Conservation (phyloP, 352 stramenopile genomes). For the Phytophthora kernoviae region DNA sequence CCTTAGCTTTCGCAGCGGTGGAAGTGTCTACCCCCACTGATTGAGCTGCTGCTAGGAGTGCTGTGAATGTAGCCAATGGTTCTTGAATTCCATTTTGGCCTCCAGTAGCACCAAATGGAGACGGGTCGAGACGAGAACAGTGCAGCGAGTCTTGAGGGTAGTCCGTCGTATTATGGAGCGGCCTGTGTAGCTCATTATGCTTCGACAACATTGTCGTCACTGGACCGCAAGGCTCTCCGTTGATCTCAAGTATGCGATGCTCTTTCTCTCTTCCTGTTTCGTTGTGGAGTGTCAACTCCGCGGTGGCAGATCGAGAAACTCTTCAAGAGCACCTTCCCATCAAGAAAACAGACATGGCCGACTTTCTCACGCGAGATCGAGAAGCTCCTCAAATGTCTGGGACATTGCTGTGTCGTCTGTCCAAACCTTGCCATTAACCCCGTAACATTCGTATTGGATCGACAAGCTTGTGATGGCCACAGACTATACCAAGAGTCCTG, state of each 20-base stretch:
- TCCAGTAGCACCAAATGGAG: neutral
- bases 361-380: conserved; percentile 24
- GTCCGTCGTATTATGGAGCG: conserved; percentile 6
- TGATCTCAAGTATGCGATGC: conserved; percentile 3
- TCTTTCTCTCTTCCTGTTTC: conserved; percentile 7
- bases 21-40: conserved; percentile 11
- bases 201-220: conserved; percentile 16
- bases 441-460: conserved; percentile 5
- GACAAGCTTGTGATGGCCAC: conserved; percentile 14
- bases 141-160: conserved; percentile 11
- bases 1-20: neutral
- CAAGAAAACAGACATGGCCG: conserved; percentile 10
- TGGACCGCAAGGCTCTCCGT: conserved; percentile 5
- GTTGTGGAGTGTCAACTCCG: conserved; percentile 5
- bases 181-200: neutral
- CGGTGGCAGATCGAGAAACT: conserved; percentile 1
- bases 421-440: conserved; percentile 5
- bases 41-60: conserved; percentile 28
- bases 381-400: conserved; percentile 12
- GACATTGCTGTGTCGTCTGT: conserved; percentile 20
- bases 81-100: conserved; percentile 5
- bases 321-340: conserved; percentile 16
- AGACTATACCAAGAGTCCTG: conserved; percentile 1
- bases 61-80: conserved; percentile 28
- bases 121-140: conserved; percentile 14